Evolutionary conservation across 2,329 filamentous ascomycete species (phyloP).

Genomic region (Verticillium alfalfae): DNA sequence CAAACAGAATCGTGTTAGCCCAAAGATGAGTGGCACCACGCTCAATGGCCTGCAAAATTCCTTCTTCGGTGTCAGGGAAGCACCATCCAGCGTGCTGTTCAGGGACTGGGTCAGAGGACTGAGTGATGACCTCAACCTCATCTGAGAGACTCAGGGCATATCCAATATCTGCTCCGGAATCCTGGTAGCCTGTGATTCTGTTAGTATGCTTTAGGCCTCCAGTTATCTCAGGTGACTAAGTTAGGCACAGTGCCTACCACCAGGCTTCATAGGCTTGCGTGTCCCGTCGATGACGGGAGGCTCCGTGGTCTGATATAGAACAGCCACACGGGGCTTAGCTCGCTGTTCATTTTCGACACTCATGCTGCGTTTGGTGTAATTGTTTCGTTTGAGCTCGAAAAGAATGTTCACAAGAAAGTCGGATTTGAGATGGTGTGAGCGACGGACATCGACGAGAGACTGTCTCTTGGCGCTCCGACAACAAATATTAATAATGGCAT

Average conservation of each 20-base stretch:
- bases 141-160: constrained; percentile 25
- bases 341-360: not conserved
- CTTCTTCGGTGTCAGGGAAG: constrained; percentile 35
- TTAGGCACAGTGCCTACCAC: constrained; percentile 20
- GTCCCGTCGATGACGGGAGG: constrained; percentile 40
- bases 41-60: constrained; percentile 31
- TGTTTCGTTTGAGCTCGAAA: no score
- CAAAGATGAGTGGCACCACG: constrained; percentile 38
- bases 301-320: constrained; percentile 40
- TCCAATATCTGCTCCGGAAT: constrained; percentile 43
- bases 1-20: constrained; percentile 46
- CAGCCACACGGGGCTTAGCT: constrained; percentile 23
- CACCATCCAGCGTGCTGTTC: constrained; percentile 27
- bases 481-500: no score
- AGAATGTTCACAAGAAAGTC: no score
- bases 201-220: not conserved
- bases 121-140: constrained; percentile 25
- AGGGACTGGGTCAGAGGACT: constrained; percentile 20
- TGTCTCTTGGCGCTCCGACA: no score
- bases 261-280: constrained; percentile 42
- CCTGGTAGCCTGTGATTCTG: constrained; percentile 32
- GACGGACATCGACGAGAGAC: no score
- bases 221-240: not conserved
- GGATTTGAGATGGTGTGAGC: no score
- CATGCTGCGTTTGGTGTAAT: not conserved